Evolutionary conservation across 2,329 filamentous ascomycete species (phyloP), one percentile per base, ranked within the genome.

Genomic region (Parastagonospora avenae): DNA sequence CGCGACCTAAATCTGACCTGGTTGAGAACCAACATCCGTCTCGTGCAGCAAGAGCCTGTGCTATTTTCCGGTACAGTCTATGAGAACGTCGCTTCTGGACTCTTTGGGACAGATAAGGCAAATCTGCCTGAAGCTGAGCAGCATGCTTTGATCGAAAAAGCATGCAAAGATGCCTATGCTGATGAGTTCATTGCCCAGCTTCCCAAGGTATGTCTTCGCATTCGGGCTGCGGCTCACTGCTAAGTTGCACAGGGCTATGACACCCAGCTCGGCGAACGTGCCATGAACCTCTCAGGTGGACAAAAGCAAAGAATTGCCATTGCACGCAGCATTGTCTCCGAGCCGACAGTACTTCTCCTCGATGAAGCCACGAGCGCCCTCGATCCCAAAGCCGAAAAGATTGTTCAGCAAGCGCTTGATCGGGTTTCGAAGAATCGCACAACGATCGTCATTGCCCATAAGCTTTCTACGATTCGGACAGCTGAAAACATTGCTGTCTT

Each of bases 301-400:
- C 93, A 97, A 75, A 96, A 96, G 75, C 93, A 97, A 75, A 89
- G 93, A 59, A 93, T 97, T 68, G 92, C 92, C 6, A 97, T 97
- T 73, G 92, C 92, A 5, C 83, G 92, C 65, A 92, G 92, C 31
- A 85, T 96, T 51, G 90, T 96, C 33, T 92, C 88, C 16, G 89
- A 96, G 63, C 92, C 92, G 1, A 94, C 91, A 74, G 85, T 97
- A 62, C 80, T 97, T 1, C 82, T 97, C 0, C 85, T 97, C 5
- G 94, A 97, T 59, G 94, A 97, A 74, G 63, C 63, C 10, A 97
- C 93, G 0, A 93, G 89, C 40, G 92, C 92, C 2, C 81, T 97
- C 0, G 92, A 97, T 69, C 96, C 93, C 12, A 94, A 95, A 69
- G 94, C 91, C 0, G 93, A 99, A 77, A 91, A 90, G 40, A 89